Evolutionary conservation across 768 basidiomycete genomes (phyloP).

Genomic region (Kondoa subrosea): DNA sequence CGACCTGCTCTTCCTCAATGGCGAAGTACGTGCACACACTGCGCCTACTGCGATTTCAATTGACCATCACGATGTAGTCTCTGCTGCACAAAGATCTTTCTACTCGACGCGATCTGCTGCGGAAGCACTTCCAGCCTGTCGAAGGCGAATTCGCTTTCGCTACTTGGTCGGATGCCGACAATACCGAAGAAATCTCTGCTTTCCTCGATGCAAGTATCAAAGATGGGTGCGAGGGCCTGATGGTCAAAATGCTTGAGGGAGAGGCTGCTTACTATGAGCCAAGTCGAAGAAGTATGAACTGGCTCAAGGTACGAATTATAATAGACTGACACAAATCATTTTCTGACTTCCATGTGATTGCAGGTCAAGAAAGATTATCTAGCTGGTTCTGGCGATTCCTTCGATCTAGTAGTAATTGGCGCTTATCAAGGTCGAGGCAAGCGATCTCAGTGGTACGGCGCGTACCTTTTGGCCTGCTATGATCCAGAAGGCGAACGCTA

Average conservation of each 20-base stretch:
- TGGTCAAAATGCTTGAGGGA: conserved; percentile 96
- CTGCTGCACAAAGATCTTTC: conserved; percentile 57
- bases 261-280: conserved; percentile 90
- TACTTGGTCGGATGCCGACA: conserved; percentile 70
- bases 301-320: conserved; percentile 75
- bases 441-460: conserved; percentile 90
- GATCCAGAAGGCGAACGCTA: conserved; percentile 84
- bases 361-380: conserved; percentile 42
- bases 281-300: conserved; percentile 83
- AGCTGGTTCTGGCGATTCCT: conserved; percentile 85
- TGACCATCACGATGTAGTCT: conserved; percentile 40
- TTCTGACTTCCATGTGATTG: neutral
- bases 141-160: conserved; percentile 86
- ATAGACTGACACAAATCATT: neutral
- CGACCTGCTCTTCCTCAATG: conserved; percentile 88
- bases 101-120: conserved; percentile 60
- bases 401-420: conserved; percentile 94
- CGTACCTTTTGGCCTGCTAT: conserved; percentile 92
- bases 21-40: conserved; percentile 51
- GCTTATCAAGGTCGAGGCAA: conserved; percentile 97
- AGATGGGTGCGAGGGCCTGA: conserved; percentile 94
- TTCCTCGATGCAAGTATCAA: conserved; percentile 95
- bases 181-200: conserved; percentile 77
- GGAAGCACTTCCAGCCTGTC: conserved; percentile 61
- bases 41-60: neutral